Conservation (phyloP, 768 basidiomycete genomes). For the Cyclocybe cylindracea region DNA sequence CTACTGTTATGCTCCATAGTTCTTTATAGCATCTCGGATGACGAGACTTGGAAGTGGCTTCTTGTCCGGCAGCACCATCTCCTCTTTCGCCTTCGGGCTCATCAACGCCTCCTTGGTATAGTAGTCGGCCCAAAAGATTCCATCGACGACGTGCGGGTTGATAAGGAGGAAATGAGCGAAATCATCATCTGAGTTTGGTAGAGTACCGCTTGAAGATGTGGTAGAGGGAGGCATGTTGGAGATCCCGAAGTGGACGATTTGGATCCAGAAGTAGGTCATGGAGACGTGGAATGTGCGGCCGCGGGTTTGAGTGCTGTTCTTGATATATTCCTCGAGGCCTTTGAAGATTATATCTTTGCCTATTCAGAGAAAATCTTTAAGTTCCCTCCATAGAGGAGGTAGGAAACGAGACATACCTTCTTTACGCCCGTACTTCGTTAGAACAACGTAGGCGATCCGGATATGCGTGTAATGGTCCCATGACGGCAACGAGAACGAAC, state of each 20-base stretch:
- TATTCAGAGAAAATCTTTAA: slow-evolving; percentile 9
- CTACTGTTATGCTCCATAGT: slow-evolving; percentile 7
- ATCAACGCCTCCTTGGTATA: slow-evolving; percentile 46
- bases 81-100: slow-evolving; percentile 36
- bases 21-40: slow-evolving; percentile 31
- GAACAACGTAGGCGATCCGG: slow-evolving; percentile 41
- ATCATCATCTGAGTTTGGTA: slow-evolving; percentile 20
- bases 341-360: slow-evolving; percentile 47
- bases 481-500: slow-evolving; percentile 30
- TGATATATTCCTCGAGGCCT: slow-evolving; percentile 41
- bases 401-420: slow-evolving; percentile 30
- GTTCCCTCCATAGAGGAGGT: background rate
- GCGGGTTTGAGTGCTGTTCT: slow-evolving; percentile 33
- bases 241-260: slow-evolving; percentile 49
- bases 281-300: slow-evolving; percentile 43
- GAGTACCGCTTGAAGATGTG: background rate
- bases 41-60: slow-evolving; percentile 42
- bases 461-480: slow-evolving; percentile 55
- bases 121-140: slow-evolving; percentile 42
- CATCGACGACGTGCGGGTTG: slow-evolving; percentile 43
- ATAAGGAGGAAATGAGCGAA: slow-evolving; percentile 39
- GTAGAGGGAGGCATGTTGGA: slow-evolving; percentile 29
- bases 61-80: slow-evolving; percentile 47
- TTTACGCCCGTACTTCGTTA: slow-evolving; percentile 40
- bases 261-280: slow-evolving; percentile 55